Evolutionary conservation across 2,329 filamentous ascomycete species (phyloP).

Genomic region (Lasiodiplodia gonubiensis): DNA sequence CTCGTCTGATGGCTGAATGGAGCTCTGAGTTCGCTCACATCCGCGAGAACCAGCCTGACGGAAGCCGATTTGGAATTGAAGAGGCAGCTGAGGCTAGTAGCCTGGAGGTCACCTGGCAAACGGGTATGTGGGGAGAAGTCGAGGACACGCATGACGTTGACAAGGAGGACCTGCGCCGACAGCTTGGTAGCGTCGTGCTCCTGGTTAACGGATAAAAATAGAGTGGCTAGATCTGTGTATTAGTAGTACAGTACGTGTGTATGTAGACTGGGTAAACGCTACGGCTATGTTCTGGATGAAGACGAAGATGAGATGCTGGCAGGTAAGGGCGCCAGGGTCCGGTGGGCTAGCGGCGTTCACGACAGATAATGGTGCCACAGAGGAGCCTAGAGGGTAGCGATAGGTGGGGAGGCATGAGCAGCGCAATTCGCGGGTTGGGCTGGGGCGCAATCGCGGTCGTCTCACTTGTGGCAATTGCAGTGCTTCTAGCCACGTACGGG

Average conservation of each 20-base stretch:
- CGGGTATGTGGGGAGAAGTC: conserved; percentile 89
- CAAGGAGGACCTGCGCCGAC: conserved; percentile 83
- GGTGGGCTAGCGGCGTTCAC: not conserved
- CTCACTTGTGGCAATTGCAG: conserved; percentile 11
- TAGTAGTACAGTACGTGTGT: not conserved
- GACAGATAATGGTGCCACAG: not conserved
- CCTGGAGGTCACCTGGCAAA: conserved; percentile 90
- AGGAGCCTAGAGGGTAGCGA: not conserved
- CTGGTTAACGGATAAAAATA: conserved; percentile 62
- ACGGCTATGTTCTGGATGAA: not conserved
- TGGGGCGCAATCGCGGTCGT: not conserved
- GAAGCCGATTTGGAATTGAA: conserved; percentile 73
- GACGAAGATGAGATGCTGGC: not conserved
- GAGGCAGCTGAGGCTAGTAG: conserved; percentile 79
- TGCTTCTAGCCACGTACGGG: conserved; percentile 12
- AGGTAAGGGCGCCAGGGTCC: not conserved
- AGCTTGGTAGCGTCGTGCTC: conserved; percentile 85
- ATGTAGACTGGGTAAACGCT: not conserved
- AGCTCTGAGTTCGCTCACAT: conserved; percentile 70
- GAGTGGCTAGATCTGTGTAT: not conserved
- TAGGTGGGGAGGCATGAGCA: not conserved
- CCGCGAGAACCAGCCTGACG: conserved; percentile 47
- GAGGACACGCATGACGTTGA: conserved; percentile 98
- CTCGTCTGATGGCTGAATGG: conserved; percentile 84
- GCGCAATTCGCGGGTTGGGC: not conserved